These are phyloP conservation scores for Conticribra guillardii DNA, from an alignment of 108 stramenopile genomes.

Conservation along the genomic window DNA sequence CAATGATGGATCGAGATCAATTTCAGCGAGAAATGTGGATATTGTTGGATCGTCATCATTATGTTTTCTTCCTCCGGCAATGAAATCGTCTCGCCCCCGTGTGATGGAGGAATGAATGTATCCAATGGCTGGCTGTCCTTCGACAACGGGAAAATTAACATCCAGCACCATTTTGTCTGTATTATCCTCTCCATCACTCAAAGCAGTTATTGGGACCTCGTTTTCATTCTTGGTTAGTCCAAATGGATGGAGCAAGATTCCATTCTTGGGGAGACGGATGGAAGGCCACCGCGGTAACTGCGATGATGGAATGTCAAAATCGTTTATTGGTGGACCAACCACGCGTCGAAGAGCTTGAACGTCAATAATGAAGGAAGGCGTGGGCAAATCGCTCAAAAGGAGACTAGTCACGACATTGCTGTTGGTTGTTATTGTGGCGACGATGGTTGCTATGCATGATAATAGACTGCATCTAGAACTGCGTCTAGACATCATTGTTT, in stretches of 20 bases:
- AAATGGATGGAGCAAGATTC: constrained; percentile 26
- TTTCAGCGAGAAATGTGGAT: constrained; percentile 55
- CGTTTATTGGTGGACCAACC: constrained; percentile 35
- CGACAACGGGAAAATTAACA: constrained; percentile 31
- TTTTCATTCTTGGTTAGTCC: constrained; percentile 24
- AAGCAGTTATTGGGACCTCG: too few species aligned
- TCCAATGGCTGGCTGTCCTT: constrained; percentile 39
- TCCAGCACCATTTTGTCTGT: constrained; percentile 25
- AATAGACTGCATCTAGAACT: too few species aligned
- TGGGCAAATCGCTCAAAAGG: constrained; percentile 64
- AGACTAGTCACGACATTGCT: constrained; percentile 12
- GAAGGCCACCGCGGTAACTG: constrained; percentile 18
- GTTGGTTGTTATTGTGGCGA: constrained; percentile 2
- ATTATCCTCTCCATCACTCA: too few species aligned
- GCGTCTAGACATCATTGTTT: too few species aligned
- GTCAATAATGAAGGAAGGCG: constrained; percentile 55
- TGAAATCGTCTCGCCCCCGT: constrained; percentile 42
- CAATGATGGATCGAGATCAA: constrained; percentile 41
- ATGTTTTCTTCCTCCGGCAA: constrained; percentile 1
- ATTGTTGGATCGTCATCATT: constrained; percentile 59
- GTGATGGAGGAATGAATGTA: constrained; percentile 48
- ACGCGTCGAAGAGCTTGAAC: constrained; percentile 37
- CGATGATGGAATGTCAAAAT: background rate
- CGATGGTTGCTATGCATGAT: background rate
- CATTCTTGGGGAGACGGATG: constrained; percentile 26